Evolutionary conservation across 176 grass and related monocot genomes (phyloP).

Genomic region (Cenchrus fungigraminus): DNA sequence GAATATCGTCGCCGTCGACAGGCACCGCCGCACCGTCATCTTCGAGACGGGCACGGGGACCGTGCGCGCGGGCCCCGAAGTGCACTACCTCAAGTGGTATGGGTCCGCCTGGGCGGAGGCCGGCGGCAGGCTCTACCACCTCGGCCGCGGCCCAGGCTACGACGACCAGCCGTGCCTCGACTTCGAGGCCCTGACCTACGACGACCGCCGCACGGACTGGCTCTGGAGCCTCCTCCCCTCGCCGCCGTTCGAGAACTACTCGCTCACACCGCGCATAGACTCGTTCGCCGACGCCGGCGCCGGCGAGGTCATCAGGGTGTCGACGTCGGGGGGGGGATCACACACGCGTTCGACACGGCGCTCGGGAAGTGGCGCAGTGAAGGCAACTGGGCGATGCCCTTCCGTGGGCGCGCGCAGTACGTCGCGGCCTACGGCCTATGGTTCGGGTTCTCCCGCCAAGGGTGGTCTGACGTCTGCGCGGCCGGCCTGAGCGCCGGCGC

Average conservation of each 20-base stretch:
- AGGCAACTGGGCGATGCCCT: not conserved
- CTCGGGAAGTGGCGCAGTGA: not conserved
- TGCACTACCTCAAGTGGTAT: not conserved
- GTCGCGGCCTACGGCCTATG: slow-evolving; percentile 4
- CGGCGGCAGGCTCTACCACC: slow-evolving; percentile 12
- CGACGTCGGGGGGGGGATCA: not conserved
- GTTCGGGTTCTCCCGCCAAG: not conserved
- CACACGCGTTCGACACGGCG: not conserved
- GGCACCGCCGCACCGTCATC: not conserved
- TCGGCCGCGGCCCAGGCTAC: not conserved
- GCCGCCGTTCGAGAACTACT: not conserved
- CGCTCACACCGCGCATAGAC: fast-evolving
- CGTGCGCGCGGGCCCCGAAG: not conserved
- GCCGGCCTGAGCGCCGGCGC: not conserved
- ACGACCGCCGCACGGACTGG: not conserved
- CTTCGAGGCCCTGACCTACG: not conserved
- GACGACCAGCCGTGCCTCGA: too few relatives aligned
- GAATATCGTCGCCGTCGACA: slow-evolving; percentile 3
- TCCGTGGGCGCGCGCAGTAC: not conserved
- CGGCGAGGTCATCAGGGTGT: not conserved
- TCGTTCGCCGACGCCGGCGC: not conserved
- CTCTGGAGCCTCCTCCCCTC: not conserved
- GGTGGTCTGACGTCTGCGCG: not conserved
- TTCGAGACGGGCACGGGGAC: not conserved
- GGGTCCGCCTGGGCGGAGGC: not conserved